Percentiles rank a stretch among this genome's conserved stretches.
These are phyloP conservation scores for Vigna angularis DNA, from an alignment of 306 rosid genomes.

Conservation along the genomic window DNA sequence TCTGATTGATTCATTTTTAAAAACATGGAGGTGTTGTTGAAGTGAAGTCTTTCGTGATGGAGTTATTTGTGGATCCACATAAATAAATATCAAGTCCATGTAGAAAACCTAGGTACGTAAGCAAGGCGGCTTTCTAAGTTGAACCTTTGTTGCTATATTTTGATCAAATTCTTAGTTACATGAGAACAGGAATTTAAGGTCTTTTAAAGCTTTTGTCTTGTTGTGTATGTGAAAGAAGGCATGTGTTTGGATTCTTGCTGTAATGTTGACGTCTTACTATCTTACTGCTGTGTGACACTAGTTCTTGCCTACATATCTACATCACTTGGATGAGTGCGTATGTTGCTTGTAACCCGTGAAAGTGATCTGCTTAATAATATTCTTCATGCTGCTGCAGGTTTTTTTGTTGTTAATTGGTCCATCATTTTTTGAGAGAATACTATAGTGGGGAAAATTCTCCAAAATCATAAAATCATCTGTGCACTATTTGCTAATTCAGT, in stretches of 20 bases:
- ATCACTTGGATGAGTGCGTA: not conserved
- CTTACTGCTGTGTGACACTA: not conserved
- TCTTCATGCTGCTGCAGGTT: not conserved
- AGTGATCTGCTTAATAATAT: not conserved
- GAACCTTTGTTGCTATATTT: not conserved
- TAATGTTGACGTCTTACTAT: not conserved
- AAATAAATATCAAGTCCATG: not conserved
- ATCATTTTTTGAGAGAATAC: conserved; percentile 11
- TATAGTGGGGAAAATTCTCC: not conserved
- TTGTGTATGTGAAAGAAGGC: not conserved
- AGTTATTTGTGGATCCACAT: not conserved
- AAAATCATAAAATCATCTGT: not conserved
- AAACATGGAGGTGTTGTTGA: conserved; percentile 1
- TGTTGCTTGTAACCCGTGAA: not conserved
- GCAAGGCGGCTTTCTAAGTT: not conserved
- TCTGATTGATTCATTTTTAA: not conserved
- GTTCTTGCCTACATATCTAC: not conserved
- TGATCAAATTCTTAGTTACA: not conserved
- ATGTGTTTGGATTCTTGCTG: not conserved
- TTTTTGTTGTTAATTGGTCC: not conserved
- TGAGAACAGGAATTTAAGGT: not conserved
- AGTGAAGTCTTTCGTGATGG: not conserved
- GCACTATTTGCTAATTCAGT: not conserved
- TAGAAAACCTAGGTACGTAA: not conserved
- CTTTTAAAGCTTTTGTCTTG: not conserved